phyloP scores from a whole-genome alignment of 306 rosid genomes.

The Citrullus amarus region DNA sequence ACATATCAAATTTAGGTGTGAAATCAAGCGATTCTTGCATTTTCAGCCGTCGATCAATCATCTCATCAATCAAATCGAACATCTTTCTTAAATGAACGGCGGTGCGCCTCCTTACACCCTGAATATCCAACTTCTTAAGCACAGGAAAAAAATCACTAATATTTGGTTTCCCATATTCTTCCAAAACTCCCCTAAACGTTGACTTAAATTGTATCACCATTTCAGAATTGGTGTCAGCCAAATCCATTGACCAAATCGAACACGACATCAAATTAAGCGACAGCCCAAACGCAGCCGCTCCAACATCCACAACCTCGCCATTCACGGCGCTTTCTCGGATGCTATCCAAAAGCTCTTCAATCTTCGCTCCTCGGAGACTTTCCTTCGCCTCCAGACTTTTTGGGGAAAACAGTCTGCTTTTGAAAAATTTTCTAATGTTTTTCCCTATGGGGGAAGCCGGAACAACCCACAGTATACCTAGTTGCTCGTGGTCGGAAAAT shows the following conservation, averaged over 20 bases:
- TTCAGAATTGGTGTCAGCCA: neutral
- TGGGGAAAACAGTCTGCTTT: slow-evolving; percentile 14
- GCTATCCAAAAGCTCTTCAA: neutral
- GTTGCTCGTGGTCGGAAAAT: slow-evolving; percentile 1
- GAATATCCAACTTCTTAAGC: slow-evolving; percentile 38
- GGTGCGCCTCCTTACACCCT: slow-evolving; percentile 38
- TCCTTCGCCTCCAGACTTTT: slow-evolving; percentile 24
- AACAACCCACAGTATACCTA: slow-evolving; percentile 22
- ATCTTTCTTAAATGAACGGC: slow-evolving; percentile 40
- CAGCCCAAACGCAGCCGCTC: slow-evolving; percentile 26
- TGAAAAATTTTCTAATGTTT: slow-evolving; percentile 27
- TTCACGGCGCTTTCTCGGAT: neutral
- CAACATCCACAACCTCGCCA: slow-evolving; percentile 31
- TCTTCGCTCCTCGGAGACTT: slow-evolving; percentile 13
- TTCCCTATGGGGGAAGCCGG: slow-evolving; percentile 24
- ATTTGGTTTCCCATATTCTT: slow-evolving; percentile 37
- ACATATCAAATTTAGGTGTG: neutral
- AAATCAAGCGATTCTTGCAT: neutral
- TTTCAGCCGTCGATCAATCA: slow-evolving; percentile 29
- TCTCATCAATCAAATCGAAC: slow-evolving; percentile 23
- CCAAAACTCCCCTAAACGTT: slow-evolving; percentile 26
- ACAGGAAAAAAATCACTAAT: slow-evolving; percentile 41
- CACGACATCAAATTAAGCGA: slow-evolving; percentile 28
- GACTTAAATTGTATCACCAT: neutral
- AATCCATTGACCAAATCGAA: slow-evolving; percentile 32